These are phyloP conservation scores for Phialophora expanda DNA, from an alignment of 2,329 filamentous ascomycete genomes.

Conservation along the genomic window DNA sequence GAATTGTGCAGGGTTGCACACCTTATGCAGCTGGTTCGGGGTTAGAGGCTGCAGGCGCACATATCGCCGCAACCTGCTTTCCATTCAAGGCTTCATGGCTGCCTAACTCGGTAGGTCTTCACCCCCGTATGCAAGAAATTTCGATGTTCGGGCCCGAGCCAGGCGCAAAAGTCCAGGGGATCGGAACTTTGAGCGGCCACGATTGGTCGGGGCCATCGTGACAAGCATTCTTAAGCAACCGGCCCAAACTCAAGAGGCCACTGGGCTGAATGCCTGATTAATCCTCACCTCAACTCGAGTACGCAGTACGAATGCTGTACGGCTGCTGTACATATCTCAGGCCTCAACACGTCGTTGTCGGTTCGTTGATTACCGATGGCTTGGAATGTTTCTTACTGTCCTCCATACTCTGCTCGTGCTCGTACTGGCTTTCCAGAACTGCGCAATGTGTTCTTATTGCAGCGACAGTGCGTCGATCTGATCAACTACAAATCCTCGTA, in stretches of 20 bases:
- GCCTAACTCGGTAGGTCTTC: neutral
- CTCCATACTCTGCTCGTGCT: too few relatives aligned
- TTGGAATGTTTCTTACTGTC: too few relatives aligned
- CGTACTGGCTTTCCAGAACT: too few relatives aligned
- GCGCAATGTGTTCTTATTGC: too few relatives aligned
- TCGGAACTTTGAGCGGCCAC: neutral
- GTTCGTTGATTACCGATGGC: too few relatives aligned
- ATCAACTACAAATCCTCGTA: too few relatives aligned
- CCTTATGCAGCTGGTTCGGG: neutral
- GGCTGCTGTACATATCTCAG: neutral
- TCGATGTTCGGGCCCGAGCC: neutral
- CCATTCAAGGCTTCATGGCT: neutral
- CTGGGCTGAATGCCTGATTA: neutral
- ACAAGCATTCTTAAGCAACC: neutral
- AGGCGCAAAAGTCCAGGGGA: neutral
- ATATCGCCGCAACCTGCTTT: neutral
- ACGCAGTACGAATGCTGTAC: neutral
- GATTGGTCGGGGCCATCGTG: neutral
- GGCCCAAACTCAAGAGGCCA: neutral
- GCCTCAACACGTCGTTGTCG: too few relatives aligned
- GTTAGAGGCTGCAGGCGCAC: neutral
- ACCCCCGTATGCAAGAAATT: neutral
- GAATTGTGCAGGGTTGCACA: neutral
- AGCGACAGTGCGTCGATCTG: too few relatives aligned
- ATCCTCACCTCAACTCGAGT: neutral